Conservation (phyloP, 2,329 filamentous ascomycete genomes). For the Periconia sp. region DNA sequence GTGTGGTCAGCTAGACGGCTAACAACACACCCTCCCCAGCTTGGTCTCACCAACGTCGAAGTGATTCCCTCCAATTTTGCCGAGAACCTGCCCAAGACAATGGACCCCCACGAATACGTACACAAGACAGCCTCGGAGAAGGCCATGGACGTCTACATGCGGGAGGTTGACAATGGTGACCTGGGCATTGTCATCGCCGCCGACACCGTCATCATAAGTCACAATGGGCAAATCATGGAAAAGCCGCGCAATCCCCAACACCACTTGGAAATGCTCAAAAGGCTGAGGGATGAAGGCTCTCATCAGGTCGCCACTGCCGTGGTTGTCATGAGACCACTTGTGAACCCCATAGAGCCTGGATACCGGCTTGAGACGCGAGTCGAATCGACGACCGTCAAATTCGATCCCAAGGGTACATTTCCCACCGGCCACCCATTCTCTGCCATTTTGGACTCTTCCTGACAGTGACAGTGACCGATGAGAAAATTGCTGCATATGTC, state of each 20-base stretch:
- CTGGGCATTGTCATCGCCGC: slow-evolving; percentile 85
- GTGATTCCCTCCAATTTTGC: slow-evolving; percentile 79
- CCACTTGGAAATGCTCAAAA: slow-evolving; percentile 81
- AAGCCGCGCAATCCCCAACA: slow-evolving; percentile 83
- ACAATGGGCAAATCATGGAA: slow-evolving; percentile 78
- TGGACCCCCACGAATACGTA: slow-evolving; percentile 88
- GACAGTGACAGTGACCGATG: slow-evolving; percentile 63
- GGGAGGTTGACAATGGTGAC: slow-evolving; percentile 66
- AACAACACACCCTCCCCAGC: slow-evolving; percentile 53
- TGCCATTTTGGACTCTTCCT: not conserved
- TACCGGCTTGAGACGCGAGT: slow-evolving; percentile 80
- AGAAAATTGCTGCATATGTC: slow-evolving; percentile 78
- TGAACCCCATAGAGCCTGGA: slow-evolving; percentile 78
- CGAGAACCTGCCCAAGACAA: slow-evolving; percentile 87
- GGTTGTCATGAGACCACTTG: slow-evolving; percentile 77
- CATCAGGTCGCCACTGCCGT: slow-evolving; percentile 89
- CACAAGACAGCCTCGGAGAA: slow-evolving; percentile 83
- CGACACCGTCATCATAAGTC: slow-evolving; percentile 84
- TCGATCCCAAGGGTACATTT: slow-evolving; percentile 61
- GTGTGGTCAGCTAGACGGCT: slow-evolving; percentile 4
- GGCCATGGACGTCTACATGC: slow-evolving; percentile 70
- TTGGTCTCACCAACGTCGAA: slow-evolving; percentile 81
- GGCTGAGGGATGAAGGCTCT: slow-evolving; percentile 71
- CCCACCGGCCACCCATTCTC: not conserved
- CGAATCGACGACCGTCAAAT: slow-evolving; percentile 90